These are phyloP conservation scores for Trypanosoma mega DNA, from an alignment of 208 protist genomes.

Conservation along the genomic window DNA sequence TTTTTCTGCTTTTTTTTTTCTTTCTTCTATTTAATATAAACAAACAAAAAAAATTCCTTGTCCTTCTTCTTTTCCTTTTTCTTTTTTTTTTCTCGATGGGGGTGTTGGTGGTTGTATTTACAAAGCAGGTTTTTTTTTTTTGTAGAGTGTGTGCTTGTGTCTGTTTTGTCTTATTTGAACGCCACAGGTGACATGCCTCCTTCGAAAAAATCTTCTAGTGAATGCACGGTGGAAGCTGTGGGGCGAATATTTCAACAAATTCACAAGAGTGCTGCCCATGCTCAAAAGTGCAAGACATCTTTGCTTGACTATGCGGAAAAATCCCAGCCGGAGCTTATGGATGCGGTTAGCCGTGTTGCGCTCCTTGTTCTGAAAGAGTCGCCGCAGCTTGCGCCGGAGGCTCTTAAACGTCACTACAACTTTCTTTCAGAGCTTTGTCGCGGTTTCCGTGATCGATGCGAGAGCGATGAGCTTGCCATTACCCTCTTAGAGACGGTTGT, in stretches of 20 bases:
- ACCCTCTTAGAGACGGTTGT: constrained; percentile 49
- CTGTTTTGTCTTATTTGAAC: too few species aligned
- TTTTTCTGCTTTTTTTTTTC: constrained; percentile 4
- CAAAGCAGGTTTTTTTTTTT: constrained; percentile 2
- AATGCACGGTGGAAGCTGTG: constrained; percentile 36
- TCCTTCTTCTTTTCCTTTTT: constrained; percentile 5
- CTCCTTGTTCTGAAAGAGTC: constrained; percentile 78
- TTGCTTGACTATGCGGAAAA: constrained; percentile 30
- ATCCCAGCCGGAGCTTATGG: constrained; percentile 13
- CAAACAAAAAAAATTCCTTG: background rate
- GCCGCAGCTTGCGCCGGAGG: constrained; percentile 60
- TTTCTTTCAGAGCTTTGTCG: constrained; percentile 71
- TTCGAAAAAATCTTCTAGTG: background rate
- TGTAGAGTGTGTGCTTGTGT: background rate
- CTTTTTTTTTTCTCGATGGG: constrained; percentile 3
- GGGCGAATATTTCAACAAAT: constrained; percentile 78
- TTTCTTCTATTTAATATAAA: background rate
- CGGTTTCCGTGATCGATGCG: constrained; percentile 54
- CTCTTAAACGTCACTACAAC: constrained; percentile 72
- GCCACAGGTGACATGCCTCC: too few species aligned
- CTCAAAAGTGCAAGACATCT: constrained; percentile 57
- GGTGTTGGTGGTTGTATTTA: background rate
- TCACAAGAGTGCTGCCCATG: constrained; percentile 74
- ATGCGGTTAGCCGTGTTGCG: constrained; percentile 51
- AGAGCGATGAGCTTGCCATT: constrained; percentile 61